Evolutionary conservation across 768 basidiomycete genomes (phyloP).

Genomic region (Gyrodon lividus): DNA sequence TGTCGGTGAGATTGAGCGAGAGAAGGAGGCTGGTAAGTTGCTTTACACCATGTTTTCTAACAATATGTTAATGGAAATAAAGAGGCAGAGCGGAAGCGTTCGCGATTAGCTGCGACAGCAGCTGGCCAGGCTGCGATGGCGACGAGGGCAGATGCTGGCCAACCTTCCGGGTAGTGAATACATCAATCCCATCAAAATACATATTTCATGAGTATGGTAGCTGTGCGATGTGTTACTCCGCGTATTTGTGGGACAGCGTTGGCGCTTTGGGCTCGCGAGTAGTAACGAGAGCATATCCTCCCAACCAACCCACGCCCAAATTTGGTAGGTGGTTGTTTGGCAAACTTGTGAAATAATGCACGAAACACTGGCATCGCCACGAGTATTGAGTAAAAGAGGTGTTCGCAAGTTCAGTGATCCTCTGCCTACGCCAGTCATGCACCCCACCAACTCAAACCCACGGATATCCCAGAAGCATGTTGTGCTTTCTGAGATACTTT

Average conservation of each 20-base stretch:
- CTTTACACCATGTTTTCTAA: neutral
- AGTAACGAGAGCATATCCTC: no score
- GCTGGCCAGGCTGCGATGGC: slow-evolving; percentile 89
- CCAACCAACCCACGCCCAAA: no score
- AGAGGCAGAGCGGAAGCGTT: slow-evolving; percentile 95
- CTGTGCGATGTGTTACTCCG: neutral
- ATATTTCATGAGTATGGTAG: neutral
- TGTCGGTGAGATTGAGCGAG: slow-evolving; percentile 90
- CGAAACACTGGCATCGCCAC: slow-evolving; percentile 9
- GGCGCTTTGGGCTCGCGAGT: neutral
- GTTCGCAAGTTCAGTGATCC: neutral
- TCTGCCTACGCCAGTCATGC: slow-evolving; percentile 14
- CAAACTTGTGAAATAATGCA: slow-evolving; percentile 26
- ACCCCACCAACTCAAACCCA: slow-evolving; percentile 12
- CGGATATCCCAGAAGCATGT: slow-evolving; percentile 69
- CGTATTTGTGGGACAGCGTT: no score
- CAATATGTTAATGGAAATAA: slow-evolving; percentile 19
- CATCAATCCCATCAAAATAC: slow-evolving; percentile 10
- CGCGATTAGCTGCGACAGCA: slow-evolving; percentile 86
- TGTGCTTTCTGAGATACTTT: slow-evolving; percentile 84
- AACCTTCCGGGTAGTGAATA: slow-evolving; percentile 37
- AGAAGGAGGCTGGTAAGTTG: slow-evolving; percentile 87
- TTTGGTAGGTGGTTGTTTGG: slow-evolving; percentile 22
- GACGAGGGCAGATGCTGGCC: slow-evolving; percentile 45
- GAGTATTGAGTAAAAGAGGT: neutral